phyloP scores from a whole-genome alignment of 768 basidiomycete genomes.

The Leucocoprinus leucothites region DNA sequence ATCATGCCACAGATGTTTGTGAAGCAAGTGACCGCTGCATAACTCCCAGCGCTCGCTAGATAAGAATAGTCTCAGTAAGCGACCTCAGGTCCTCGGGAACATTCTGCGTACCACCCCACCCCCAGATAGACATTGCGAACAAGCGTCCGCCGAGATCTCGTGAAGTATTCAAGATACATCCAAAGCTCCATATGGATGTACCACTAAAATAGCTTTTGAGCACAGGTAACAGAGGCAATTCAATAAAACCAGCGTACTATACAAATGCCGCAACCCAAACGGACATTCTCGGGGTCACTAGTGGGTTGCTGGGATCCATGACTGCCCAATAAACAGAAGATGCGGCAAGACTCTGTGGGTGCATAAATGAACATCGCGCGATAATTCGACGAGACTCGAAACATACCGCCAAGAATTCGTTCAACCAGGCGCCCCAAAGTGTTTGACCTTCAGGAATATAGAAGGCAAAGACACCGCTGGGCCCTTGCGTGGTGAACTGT shows the following conservation, averaged over 20 bases:
- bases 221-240: not conserved
- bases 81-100: not conserved
- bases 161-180: conserved; percentile 1
- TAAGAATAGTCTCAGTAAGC: not conserved
- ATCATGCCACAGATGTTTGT: conserved; percentile 2
- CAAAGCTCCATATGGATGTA: conserved; percentile 5
- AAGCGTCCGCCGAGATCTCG: conserved; percentile 6
- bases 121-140: conserved; percentile 4
- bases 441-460: conserved; percentile 4
- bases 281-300: conserved; percentile 2
- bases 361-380: not conserved
- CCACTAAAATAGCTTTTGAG: not conserved
- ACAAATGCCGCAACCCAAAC: conserved; percentile 3
- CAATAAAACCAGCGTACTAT: not conserved
- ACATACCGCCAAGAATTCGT: conserved; percentile 4
- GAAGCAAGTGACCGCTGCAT: not conserved
- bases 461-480: conserved; percentile 7
- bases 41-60: conserved; percentile 1
- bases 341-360: not conserved
- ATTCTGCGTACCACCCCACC: not conserved
- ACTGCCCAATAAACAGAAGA: not conserved
- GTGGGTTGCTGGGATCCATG: conserved; percentile 2
- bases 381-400: not conserved
- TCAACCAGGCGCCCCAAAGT: conserved; percentile 4
- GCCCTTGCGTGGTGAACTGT: not conserved